A percentile compares a stretch with the other conserved stretches of the same genome.
Conservation (phyloP, 2,329 filamentous ascomycete genomes). For the Alternaria gansuensis region DNA sequence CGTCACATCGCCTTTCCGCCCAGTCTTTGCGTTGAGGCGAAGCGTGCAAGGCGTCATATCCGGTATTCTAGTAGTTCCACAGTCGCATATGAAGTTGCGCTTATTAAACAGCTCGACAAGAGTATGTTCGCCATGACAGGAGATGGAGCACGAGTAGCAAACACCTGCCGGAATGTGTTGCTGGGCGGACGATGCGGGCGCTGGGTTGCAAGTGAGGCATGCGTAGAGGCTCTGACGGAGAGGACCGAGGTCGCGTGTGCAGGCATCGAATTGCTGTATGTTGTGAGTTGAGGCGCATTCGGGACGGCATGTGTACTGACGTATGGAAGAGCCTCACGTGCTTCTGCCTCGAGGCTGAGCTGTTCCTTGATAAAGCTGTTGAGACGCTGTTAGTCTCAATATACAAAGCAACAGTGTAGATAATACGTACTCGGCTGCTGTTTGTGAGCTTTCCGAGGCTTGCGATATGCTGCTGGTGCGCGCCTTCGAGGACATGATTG, state of each 20-base stretch:
- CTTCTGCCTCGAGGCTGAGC: constrained; percentile 90
- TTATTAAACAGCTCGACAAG: constrained; percentile 97
- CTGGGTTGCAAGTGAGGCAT: constrained; percentile 91
- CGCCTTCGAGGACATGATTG: constrained; percentile 36
- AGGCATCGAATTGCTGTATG: constrained; percentile 85
- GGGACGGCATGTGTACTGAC: constrained; percentile 61
- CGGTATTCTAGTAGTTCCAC: constrained; percentile 83
- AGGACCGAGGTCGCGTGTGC: constrained; percentile 87
- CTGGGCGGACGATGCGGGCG: constrained; percentile 69
- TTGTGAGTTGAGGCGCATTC: constrained; percentile 24
- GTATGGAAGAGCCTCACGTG: constrained; percentile 92
- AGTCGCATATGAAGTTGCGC: constrained; percentile 95
- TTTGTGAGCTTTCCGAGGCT: constrained; percentile 63
- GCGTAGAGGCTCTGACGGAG: constrained; percentile 90
- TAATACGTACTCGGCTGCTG: constrained; percentile 58
- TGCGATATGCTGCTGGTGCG: constrained; percentile 55
- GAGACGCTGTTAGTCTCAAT: neutral
- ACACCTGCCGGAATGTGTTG: constrained; percentile 79
- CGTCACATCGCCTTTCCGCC: constrained; percentile 77
- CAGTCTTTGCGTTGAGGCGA: constrained; percentile 75
- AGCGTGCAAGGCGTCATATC: constrained; percentile 76
- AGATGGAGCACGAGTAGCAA: constrained; percentile 96
- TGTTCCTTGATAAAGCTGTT: constrained; percentile 85
- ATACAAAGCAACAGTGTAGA: too few relatives aligned
- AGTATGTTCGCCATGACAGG: constrained; percentile 93